phyloP scores from a whole-genome alignment of 352 stramenopile genomes.

The Phytophthora pistaciae region DNA sequence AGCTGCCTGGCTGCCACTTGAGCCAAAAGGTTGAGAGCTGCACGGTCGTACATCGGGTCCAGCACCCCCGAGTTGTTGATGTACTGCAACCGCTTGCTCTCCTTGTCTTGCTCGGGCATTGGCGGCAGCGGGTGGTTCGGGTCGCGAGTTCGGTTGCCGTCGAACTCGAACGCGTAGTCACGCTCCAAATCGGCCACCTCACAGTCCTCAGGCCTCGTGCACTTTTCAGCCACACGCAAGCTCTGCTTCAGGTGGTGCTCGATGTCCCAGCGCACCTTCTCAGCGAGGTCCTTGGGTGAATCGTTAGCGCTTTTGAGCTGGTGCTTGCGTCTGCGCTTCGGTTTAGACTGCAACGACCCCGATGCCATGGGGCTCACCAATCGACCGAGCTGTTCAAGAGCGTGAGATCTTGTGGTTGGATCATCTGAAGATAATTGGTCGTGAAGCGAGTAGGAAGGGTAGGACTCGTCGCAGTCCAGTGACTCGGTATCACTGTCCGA shows the following conservation, averaged over 20 bases:
- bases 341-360: constrained; percentile 5
- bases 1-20: constrained; percentile 56
- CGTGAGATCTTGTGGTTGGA: constrained; percentile 38
- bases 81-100: constrained; percentile 44
- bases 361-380: constrained; percentile 32
- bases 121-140: constrained; percentile 51
- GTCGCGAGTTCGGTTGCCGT: constrained; percentile 36
- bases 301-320: constrained; percentile 5
- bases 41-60: constrained; percentile 44
- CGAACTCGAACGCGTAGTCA: constrained; percentile 56
- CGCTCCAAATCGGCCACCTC: constrained; percentile 37
- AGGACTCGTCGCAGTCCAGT: constrained; percentile 23
- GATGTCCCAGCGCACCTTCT: constrained; percentile 44
- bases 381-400: constrained; percentile 45
- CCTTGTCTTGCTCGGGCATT: constrained; percentile 36
- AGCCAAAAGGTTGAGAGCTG: constrained; percentile 54
- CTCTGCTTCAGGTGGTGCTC: constrained; percentile 49
- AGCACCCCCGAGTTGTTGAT: constrained; percentile 52
- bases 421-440: constrained; percentile 46
- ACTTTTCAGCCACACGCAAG: constrained; percentile 40
- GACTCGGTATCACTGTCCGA: constrained; percentile 34
- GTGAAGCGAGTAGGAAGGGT: constrained; percentile 12
- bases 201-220: constrained; percentile 28
- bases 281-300: constrained; percentile 26
- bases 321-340: constrained; percentile 21